Base-by-base conservation (phyloP, 805 yeast genomes). In the Wickerhamiella parazyma region DNA sequence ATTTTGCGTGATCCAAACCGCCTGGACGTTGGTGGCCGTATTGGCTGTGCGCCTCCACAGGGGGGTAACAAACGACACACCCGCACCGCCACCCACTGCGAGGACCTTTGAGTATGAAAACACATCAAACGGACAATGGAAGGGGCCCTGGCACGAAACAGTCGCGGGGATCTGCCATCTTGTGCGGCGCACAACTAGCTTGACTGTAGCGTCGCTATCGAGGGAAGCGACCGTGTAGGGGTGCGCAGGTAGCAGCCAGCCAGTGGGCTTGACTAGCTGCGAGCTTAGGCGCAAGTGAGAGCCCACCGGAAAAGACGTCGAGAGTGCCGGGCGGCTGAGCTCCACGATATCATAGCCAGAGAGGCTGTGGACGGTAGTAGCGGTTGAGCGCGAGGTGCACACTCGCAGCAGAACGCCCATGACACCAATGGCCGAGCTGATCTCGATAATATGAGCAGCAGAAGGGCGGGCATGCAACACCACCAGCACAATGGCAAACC, bases 391-490 rank as follows among this genome's bases (percentile, higher is more conserved):
- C 36, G 58, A 37, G 45, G 46, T 37, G 17, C 38, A 51, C 11
- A 74, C 42, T 22, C 93, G 68, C 53, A 74, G 72, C 3, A 56
- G 47, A 1, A 79, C 63, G 55, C 87, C 95, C 42, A 62, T 68
- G 0, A 64, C 31, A 18, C 87, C 58, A 7, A 85, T 69, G 1
- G 51, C 34, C 1, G 71, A 51, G 46, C 80, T 82, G 20, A 72
- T 38, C 0, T 59, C 33, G 2, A 89, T 78, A 52, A 79, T 71
- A 21, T 58, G 56, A 2, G 77, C 73, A 4, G 80, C 70, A 6
- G 75, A 69, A 0, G 96, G 96, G 48, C 91, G 70, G 0, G 89
- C 82, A 58, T 89, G 97, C 53, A 80, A 81, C 4, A 86, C 60
- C 25, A 79, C 61, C 2, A 78, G 53, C 4, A 85, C 80, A 18